phyloP scores from a whole-genome alignment of 208 protist species.

The Acanthamoeba triangularis region DNA sequence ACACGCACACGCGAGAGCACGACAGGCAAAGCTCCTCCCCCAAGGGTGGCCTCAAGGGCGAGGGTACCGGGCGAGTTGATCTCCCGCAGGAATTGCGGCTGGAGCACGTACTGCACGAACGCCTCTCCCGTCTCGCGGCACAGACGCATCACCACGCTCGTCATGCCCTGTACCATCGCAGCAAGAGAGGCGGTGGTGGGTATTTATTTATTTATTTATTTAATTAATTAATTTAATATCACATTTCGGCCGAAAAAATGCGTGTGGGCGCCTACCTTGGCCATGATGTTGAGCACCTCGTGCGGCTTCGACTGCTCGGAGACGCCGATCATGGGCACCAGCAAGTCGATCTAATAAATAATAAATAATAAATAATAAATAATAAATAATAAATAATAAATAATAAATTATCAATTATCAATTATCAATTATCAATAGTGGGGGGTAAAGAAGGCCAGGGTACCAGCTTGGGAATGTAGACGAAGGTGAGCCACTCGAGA shows the following conservation, averaged over 20 bases:
- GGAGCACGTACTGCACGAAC: constrained; percentile 35
- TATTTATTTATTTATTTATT: no score
- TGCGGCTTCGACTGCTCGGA: constrained; percentile 21
- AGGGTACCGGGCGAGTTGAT: background rate
- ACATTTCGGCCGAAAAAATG: no score
- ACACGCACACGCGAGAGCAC: no score
- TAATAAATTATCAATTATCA: no score
- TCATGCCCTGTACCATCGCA: constrained; percentile 42
- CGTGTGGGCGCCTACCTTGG: no score
- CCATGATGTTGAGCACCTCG: constrained; percentile 62
- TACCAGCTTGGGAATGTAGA: constrained; percentile 26
- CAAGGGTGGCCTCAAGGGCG: no score
- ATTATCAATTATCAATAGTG: no score
- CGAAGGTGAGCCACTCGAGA: constrained; percentile 33
- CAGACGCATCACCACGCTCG: background rate
- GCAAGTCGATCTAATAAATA: background rate
- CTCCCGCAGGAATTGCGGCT: constrained; percentile 36
- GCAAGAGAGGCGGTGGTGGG: no score
- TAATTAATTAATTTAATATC: no score
- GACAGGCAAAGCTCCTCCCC: background rate
- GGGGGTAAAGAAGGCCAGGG: background rate
- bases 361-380: background rate
- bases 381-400: background rate
- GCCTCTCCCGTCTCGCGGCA: background rate
- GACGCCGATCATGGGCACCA: constrained; percentile 17